Percentiles rank a stretch among this genome's conserved stretches.
Evolutionary conservation across 1,284 basidiomycete species (phyloP).

Genomic region (Boletellus deceptivus): DNA sequence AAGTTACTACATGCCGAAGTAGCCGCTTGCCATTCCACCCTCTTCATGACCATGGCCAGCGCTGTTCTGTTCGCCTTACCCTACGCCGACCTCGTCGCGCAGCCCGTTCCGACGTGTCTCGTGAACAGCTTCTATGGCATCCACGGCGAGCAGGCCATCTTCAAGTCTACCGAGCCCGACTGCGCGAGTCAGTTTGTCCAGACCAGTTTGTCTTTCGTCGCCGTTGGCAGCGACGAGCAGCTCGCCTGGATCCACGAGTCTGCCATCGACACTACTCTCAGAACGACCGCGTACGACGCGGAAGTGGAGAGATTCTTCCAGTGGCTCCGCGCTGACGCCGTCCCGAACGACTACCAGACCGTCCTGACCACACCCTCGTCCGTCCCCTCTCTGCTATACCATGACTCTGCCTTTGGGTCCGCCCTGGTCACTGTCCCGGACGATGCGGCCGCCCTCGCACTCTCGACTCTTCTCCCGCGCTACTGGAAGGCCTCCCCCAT

Average conservation of each 20-base stretch:
- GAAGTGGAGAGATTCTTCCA: constrained; percentile 37
- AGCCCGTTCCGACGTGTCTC: constrained; percentile 43
- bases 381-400: constrained; percentile 16
- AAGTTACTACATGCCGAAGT: no score
- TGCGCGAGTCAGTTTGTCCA: constrained; percentile 32
- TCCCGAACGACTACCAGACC: constrained; percentile 20
- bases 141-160: constrained; percentile 47
- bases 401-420: constrained; percentile 4
- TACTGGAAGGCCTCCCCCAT: constrained; percentile 62
- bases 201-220: constrained; percentile 1
- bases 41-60: background rate
- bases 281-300: constrained; percentile 26
- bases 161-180: constrained; percentile 38
- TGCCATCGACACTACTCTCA: constrained; percentile 45
- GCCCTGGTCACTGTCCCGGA: constrained; percentile 25
- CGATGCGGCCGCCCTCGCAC: constrained; percentile 28
- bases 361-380: constrained; percentile 13
- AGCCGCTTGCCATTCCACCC: no score
- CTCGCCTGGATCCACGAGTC: constrained; percentile 64
- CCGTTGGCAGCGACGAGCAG: constrained; percentile 32
- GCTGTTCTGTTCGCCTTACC: constrained; percentile 23
- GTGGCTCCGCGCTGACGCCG: constrained; percentile 22
- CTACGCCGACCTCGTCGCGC: constrained; percentile 20
- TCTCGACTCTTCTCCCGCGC: constrained; percentile 48
- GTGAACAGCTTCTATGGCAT: constrained; percentile 53